phyloP scores from a whole-genome alignment of 306 rosid genomes.

The Glycyrrhiza uralensis region DNA sequence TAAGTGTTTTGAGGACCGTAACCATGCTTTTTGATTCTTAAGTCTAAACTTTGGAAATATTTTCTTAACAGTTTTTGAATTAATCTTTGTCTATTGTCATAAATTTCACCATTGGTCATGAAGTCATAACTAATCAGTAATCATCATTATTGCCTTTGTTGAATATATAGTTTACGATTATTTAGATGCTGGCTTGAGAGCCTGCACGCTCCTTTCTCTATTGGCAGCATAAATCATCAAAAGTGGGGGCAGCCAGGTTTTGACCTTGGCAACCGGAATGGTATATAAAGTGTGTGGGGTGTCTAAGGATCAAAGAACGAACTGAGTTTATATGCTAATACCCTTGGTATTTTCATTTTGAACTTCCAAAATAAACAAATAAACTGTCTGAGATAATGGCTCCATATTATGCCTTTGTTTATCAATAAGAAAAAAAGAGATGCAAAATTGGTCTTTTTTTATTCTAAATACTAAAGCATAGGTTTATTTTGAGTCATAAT shows the following conservation, averaged over 20 bases:
- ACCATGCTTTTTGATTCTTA: not conserved
- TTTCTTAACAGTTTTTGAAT: not conserved
- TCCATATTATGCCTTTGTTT: not conserved
- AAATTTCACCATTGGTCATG: not conserved
- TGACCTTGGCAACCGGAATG: not conserved
- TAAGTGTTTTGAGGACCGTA: slow-evolving; percentile 1
- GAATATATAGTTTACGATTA: not conserved
- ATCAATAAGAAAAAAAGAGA: not conserved
- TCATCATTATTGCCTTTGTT: not conserved
- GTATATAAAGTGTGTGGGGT: not conserved
- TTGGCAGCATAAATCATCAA: not conserved
- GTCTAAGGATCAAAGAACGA: not conserved
- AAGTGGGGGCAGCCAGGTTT: not conserved
- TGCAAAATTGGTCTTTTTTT: not conserved
- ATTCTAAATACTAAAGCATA: not conserved
- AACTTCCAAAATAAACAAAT: not conserved
- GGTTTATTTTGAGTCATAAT: not conserved
- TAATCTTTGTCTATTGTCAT: not conserved
- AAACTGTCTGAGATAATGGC: slow-evolving; percentile 4
- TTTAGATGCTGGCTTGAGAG: not conserved
- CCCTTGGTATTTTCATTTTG: too few species aligned
- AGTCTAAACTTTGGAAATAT: not conserved
- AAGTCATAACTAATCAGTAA: not conserved
- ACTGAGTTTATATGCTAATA: not conserved
- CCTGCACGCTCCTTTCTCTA: slow-evolving; percentile 2